These are phyloP conservation scores for Citrus medica DNA, from an alignment of 345 rosid genomes.

Conservation along the genomic window DNA sequence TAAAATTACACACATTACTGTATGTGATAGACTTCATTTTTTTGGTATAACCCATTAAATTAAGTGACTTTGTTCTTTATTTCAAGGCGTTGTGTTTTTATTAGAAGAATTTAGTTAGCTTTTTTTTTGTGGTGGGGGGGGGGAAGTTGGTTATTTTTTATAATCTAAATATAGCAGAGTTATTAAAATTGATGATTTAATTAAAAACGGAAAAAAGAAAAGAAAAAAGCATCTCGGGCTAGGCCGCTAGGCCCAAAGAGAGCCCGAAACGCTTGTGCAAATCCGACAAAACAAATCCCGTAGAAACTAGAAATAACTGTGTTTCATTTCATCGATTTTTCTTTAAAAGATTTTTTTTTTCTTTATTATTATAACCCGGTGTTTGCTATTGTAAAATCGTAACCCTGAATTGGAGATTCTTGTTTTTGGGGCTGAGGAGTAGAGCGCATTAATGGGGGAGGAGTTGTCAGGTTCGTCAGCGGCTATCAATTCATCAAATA, in stretches of 20 bases:
- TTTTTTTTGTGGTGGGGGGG: no score
- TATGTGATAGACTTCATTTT: no score
- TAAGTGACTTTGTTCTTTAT: no score
- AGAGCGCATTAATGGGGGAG: slow-evolving; percentile 21
- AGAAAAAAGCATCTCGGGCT: neutral
- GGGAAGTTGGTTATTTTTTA: no score
- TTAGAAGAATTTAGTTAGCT: no score
- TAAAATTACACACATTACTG: no score
- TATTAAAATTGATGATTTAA: neutral
- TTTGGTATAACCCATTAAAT: no score
- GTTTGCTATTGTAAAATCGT: neutral
- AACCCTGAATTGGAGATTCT: neutral
- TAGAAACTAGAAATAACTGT: neutral
- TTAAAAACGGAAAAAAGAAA: no score
- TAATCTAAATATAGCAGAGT: no score
- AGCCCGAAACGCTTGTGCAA: neutral
- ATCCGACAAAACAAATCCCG: neutral
- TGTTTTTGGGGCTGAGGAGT: neutral
- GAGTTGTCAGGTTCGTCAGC: slow-evolving; percentile 24
- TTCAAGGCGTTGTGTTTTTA: no score
- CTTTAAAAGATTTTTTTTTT: neutral
- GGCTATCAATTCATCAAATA: slow-evolving; percentile 63
- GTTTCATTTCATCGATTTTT: neutral
- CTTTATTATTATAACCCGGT: neutral
- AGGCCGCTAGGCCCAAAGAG: neutral